These are phyloP conservation scores for Apiospora saccharicola DNA, from an alignment of 2,329 filamentous ascomycete species.

Conservation along the genomic window DNA sequence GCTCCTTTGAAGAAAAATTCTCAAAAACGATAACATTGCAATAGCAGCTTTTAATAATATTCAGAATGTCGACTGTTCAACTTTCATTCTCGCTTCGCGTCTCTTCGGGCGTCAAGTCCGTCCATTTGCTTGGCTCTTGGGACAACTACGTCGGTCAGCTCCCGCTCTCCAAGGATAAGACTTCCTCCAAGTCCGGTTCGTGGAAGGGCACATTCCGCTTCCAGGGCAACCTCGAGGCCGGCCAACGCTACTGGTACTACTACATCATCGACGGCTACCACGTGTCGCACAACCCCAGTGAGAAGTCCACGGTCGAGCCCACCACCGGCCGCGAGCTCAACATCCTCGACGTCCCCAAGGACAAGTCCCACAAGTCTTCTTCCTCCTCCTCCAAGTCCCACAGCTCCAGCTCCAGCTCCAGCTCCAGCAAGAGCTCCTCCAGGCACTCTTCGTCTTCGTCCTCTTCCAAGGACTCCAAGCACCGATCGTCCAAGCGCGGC, in stretches of 20 bases:
- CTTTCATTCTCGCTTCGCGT: slow-evolving; percentile 96
- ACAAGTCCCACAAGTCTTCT: slow-evolving; percentile 49
- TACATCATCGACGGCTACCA: slow-evolving; percentile 99
- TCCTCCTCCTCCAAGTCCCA: slow-evolving; percentile 53
- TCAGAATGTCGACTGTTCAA: slow-evolving; percentile 87
- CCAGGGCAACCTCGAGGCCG: slow-evolving; percentile 86
- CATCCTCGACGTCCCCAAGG: slow-evolving; percentile 88
- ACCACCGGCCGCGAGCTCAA: slow-evolving; percentile 97
- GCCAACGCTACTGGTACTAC: slow-evolving; percentile 99
- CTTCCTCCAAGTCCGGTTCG: slow-evolving; percentile 82
- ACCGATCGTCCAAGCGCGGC: slow-evolving; percentile 56
- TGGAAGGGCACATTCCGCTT: slow-evolving; percentile 99
- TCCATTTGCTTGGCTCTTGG: slow-evolving; percentile 97
- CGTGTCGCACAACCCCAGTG: slow-evolving; percentile 93
- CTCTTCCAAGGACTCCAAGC: slow-evolving; percentile 44
- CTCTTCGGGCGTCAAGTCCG: slow-evolving; percentile 95
- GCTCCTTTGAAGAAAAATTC: slow-evolving; percentile 47
- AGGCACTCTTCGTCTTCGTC: slow-evolving; percentile 51
- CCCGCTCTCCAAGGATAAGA: slow-evolving; percentile 88
- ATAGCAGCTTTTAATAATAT: slow-evolving; percentile 45
- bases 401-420: slow-evolving; percentile 47
- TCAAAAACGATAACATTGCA: slow-evolving; percentile 48
- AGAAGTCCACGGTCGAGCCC: slow-evolving; percentile 88
- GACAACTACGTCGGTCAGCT: slow-evolving; percentile 96
- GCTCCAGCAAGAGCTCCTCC: slow-evolving; percentile 51